Percentiles rank a stretch among this genome's conserved stretches.
phyloP scores from a whole-genome alignment of 2,329 filamentous ascomycete species.

The Torrubiella hemipterigena region DNA sequence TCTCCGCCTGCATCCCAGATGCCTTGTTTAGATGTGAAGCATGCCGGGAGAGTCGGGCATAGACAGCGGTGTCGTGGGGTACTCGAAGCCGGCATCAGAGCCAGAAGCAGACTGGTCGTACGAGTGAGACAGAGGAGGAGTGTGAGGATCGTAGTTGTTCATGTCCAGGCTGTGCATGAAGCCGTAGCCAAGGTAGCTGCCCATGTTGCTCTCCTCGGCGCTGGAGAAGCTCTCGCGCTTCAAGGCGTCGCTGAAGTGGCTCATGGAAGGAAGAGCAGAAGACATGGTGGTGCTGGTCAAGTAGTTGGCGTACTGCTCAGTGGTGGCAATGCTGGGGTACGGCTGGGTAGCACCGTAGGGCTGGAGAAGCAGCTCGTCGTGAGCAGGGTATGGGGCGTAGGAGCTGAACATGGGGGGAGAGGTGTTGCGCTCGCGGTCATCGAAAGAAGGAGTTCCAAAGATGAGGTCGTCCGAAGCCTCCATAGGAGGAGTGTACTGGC shows the following conservation, averaged over 20 bases:
- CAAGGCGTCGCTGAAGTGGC: constrained; percentile 49
- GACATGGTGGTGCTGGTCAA: constrained; percentile 38
- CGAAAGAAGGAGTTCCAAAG: constrained; percentile 44
- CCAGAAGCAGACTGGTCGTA: constrained; percentile 56
- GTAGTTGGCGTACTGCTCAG: constrained; percentile 44
- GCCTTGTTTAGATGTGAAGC: too few species aligned
- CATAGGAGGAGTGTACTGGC: constrained; percentile 52
- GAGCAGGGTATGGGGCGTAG: constrained; percentile 55
- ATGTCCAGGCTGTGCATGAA: constrained; percentile 55
- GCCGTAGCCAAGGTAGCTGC: constrained; percentile 56
- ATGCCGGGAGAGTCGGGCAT: constrained; percentile 57
- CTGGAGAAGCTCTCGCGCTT: constrained; percentile 52
- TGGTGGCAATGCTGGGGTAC: constrained; percentile 39
- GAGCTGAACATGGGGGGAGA: constrained; percentile 55
- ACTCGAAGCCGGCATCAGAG: constrained; percentile 50
- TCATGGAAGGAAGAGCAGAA: constrained; percentile 52
- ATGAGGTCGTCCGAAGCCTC: constrained; percentile 51
- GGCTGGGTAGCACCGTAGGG: constrained; percentile 42
- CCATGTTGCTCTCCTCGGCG: constrained; percentile 40
- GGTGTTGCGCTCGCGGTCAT: constrained; percentile 56
- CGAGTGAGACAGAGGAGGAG: constrained; percentile 64
- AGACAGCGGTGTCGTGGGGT: constrained; percentile 61
- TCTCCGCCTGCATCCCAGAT: too few species aligned
- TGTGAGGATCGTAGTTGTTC: constrained; percentile 54
- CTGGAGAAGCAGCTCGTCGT: constrained; percentile 51